phyloP scores from a whole-genome alignment of 768 basidiomycete species.

The Russula earlei region DNA sequence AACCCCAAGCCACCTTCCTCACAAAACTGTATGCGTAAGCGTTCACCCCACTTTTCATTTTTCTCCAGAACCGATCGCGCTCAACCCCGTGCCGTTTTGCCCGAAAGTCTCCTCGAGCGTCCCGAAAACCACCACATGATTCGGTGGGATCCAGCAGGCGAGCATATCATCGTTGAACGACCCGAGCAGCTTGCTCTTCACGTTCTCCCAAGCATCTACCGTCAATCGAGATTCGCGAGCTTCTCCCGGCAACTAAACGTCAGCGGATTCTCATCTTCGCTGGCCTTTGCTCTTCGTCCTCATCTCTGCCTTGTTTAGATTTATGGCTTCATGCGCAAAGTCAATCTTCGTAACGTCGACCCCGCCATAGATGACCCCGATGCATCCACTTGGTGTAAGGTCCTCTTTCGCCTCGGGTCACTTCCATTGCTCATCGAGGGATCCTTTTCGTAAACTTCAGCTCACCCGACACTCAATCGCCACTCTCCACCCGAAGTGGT shows the following conservation, averaged over 20 bases:
- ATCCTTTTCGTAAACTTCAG: slow-evolving; percentile 30
- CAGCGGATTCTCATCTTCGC: slow-evolving; percentile 16
- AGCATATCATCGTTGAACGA: slow-evolving; percentile 91
- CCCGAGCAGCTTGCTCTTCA: slow-evolving; percentile 91
- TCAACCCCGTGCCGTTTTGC: slow-evolving; percentile 2
- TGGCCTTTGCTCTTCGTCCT: slow-evolving; percentile 19
- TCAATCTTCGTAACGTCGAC: slow-evolving; percentile 91
- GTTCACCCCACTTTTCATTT: not conserved
- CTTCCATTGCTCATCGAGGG: slow-evolving; percentile 17
- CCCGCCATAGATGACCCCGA: slow-evolving; percentile 93
- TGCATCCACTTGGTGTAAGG: slow-evolving; percentile 94
- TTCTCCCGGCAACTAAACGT: slow-evolving; percentile 98
- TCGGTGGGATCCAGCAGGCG: slow-evolving; percentile 88
- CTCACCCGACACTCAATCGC: slow-evolving; percentile 85
- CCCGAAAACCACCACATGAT: slow-evolving; percentile 96
- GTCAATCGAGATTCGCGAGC: slow-evolving; percentile 94
- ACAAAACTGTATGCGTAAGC: slow-evolving; percentile 94
- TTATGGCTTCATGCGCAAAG: slow-evolving; percentile 98
- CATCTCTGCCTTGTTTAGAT: slow-evolving; percentile 44
- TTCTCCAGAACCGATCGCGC: not conserved
- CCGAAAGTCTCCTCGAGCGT: slow-evolving; percentile 68
- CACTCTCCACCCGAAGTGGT: slow-evolving; percentile 86
- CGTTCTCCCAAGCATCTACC: slow-evolving; percentile 88
- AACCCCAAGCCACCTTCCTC: slow-evolving; percentile 56
- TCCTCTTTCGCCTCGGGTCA: slow-evolving; percentile 1